Evolutionary conservation across 768 basidiomycete genomes (phyloP).

Genomic region (Serendipita indica): DNA sequence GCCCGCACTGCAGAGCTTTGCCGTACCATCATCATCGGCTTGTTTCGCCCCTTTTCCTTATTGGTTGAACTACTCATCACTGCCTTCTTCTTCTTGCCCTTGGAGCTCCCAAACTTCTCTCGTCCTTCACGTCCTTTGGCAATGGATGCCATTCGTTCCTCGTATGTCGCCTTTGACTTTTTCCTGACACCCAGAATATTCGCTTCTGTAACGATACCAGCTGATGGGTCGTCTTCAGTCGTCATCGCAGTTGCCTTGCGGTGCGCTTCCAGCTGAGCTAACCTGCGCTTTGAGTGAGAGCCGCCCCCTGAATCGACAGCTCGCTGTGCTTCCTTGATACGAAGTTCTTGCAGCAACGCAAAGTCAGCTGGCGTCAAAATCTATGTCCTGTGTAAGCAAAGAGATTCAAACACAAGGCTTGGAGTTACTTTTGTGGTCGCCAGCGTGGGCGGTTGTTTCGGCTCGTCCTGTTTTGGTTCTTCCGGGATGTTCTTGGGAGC

Average conservation of each 20-base stretch:
- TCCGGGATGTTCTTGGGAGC: constrained; percentile 9
- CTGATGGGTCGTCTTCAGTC: constrained; percentile 30
- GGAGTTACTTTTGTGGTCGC: constrained; percentile 60
- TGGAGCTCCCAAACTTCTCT: constrained; percentile 80
- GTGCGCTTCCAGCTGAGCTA: constrained; percentile 60
- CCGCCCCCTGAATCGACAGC: constrained; percentile 58
- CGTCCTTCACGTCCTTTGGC: constrained; percentile 88
- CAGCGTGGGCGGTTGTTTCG: constrained; percentile 37
- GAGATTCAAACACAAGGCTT: background rate
- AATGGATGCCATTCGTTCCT: constrained; percentile 82
- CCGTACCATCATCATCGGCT: constrained; percentile 90
- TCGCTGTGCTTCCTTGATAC: constrained; percentile 58
- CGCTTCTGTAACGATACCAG: constrained; percentile 66
- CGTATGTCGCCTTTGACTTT: constrained; percentile 85
- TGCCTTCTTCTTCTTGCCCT: constrained; percentile 83
- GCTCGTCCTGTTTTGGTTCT: constrained; percentile 12
- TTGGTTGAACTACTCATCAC: constrained; percentile 77
- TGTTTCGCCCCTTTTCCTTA: constrained; percentile 81
- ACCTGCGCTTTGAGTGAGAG: constrained; percentile 68
- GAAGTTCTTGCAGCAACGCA: constrained; percentile 75
- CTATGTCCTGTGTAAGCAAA: constrained; percentile 27
- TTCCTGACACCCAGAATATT: constrained; percentile 91
- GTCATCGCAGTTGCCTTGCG: constrained; percentile 32
- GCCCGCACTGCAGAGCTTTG: constrained; percentile 59
- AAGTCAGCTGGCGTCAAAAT: constrained; percentile 98